Evolutionary conservation across 805 yeast genomes (phyloP), one percentile per base, ranked within the genome.

Genomic region (Starmerella floricola): DNA sequence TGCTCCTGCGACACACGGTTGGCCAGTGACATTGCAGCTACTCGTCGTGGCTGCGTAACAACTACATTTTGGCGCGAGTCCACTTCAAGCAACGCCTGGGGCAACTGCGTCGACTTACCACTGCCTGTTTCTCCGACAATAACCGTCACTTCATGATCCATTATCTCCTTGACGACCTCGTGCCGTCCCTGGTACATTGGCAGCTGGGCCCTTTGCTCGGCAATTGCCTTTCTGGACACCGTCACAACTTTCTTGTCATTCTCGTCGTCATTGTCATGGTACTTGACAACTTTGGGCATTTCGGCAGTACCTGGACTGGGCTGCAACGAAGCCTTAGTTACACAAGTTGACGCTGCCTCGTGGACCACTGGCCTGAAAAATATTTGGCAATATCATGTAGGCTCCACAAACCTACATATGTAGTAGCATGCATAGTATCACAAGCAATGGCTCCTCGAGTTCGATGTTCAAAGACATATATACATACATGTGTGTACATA

Each of bases 81-180:
- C 2, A 53, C 41, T 62, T 53, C 58, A 19, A 82, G 72, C n/a
- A 88, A 58, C 50, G 88, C 79, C 58, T 88, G 97, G 0, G 98
- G 97, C 36, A 88, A 78, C 64, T 88, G 98, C 0, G 98, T 88
- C 3, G 97, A 87, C 58, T 88, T 88, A 67, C 97, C 97, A 6
- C 95, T 84, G 62, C 98, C 98, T 0, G 98, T 88, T 58, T 88
- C 97, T 62, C 97, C 97, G 57, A 91, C 81, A 16, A 88, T 68
- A 1, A 88, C 75, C 0, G 87, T 76, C 4, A 86, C 93, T 48
- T 72, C 77, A 53, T 78, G 72, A 10, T 62, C 46, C 2, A 62
- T 44, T 2, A 88, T 56, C 47, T 75, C 72, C 8, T 69, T 62
- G 46, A 81, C 57, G 15, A 88, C 71, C 40, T 74, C 70, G 34